These are phyloP conservation scores for Komagataella pastoris DNA, from an alignment of 805 yeast genomes.

Conservation along the genomic window DNA sequence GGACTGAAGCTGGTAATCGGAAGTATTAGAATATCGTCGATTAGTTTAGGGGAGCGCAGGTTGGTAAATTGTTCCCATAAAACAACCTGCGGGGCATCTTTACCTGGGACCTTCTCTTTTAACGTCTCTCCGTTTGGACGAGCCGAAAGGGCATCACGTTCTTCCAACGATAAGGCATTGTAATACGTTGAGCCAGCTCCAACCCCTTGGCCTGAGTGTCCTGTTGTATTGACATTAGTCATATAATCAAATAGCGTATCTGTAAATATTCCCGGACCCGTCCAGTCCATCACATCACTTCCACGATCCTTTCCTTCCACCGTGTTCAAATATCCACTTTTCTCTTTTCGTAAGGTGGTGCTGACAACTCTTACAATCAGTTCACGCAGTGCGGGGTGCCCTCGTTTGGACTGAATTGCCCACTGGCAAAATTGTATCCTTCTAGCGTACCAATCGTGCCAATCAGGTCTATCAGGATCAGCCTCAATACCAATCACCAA, in stretches of 20 bases:
- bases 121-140: not conserved
- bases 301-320: constrained; percentile 52
- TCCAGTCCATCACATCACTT: constrained; percentile 81
- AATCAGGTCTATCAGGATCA: constrained; percentile 90
- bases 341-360: constrained; percentile 45
- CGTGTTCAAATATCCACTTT: constrained; percentile 29
- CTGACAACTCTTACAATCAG: constrained; percentile 69
- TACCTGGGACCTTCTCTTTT: not conserved
- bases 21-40: constrained; percentile 58
- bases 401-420: constrained; percentile 83
- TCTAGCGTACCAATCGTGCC: constrained; percentile 89
- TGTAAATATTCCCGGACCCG: constrained; percentile 95
- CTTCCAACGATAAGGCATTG: not conserved
- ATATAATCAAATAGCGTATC: constrained; percentile 73
- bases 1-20: constrained; percentile 65
- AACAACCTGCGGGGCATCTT: constrained; percentile 15
- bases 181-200: constrained; percentile 18
- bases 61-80: constrained; percentile 57
- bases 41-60: constrained; percentile 34
- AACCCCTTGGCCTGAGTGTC: constrained; percentile 17
- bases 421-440: constrained; percentile 94
- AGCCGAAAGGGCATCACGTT: not conserved
- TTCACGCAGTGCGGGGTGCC: constrained; percentile 83
- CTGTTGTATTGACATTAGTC: constrained; percentile 36
- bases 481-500: constrained; percentile 88